Conservation (phyloP, 2,329 filamentous ascomycete genomes). For the Penicillium sp. region DNA sequence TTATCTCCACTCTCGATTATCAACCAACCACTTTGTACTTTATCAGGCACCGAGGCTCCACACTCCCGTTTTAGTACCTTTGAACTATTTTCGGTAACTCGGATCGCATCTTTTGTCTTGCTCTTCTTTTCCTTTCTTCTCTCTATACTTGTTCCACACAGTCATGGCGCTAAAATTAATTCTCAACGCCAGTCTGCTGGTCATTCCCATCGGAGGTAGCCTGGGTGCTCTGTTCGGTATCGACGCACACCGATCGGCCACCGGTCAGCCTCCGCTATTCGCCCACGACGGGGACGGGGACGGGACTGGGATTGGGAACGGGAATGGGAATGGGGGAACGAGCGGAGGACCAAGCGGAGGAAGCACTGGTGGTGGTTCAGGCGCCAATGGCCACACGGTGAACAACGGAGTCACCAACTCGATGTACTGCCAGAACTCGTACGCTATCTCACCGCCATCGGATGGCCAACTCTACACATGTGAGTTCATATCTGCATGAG, state of each 20-base stretch:
- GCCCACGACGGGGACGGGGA: slow-evolving; percentile 21
- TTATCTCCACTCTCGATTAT: too few species aligned
- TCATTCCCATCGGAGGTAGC: slow-evolving; percentile 48
- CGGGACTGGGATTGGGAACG: background rate
- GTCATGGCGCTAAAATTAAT: slow-evolving; percentile 40
- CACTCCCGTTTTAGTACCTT: slow-evolving; percentile 11
- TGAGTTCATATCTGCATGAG: slow-evolving; percentile 27
- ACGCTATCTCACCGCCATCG: slow-evolving; percentile 45
- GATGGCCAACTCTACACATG: slow-evolving; percentile 46
- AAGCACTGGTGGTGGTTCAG: slow-evolving; percentile 14
- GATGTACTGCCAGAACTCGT: slow-evolving; percentile 43
- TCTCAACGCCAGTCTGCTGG: slow-evolving; percentile 49
- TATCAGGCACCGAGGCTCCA: background rate
- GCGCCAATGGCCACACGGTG: slow-evolving; percentile 4
- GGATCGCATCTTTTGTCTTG: background rate
- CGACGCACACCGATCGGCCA: slow-evolving; percentile 42
- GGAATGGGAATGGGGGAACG: slow-evolving; percentile 11
- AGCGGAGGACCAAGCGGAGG: slow-evolving; percentile 19
- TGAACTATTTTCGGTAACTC: slow-evolving; percentile 4
- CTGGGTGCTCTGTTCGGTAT: slow-evolving; percentile 49
- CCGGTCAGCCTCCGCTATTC: slow-evolving; percentile 46
- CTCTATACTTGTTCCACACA: background rate
- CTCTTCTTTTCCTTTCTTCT: background rate
- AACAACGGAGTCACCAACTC: slow-evolving; percentile 36
- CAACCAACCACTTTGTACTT: background rate